Conservation (phyloP, 2,329 filamentous ascomycete species). For the Talaromyces sp. region DNA sequence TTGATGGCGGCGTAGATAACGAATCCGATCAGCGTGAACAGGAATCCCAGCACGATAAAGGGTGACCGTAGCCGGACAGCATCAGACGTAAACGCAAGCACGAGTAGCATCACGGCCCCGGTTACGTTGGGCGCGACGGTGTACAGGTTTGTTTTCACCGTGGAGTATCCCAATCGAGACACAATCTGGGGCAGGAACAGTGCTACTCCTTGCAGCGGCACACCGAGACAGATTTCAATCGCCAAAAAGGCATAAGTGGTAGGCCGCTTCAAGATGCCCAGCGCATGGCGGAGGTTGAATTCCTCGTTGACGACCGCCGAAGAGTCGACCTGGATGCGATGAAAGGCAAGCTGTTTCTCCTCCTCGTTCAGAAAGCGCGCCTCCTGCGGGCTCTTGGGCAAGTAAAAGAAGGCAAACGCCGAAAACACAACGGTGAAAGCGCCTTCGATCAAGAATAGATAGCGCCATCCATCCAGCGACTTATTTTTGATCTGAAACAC, state of each 20-base stretch:
- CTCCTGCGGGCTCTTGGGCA: slow-evolving; percentile 59
- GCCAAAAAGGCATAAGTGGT: slow-evolving; percentile 50
- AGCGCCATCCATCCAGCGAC: slow-evolving; percentile 46
- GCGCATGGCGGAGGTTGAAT: slow-evolving; percentile 48
- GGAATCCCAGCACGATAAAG: slow-evolving; percentile 68
- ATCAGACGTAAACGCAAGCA: slow-evolving; percentile 69
- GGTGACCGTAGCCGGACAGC: slow-evolving; percentile 62
- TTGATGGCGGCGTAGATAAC: slow-evolving; percentile 70
- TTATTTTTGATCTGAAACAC: slow-evolving; percentile 54
- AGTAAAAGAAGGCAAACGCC: slow-evolving; percentile 62
- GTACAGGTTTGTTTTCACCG: slow-evolving; percentile 49
- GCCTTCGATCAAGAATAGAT: slow-evolving; percentile 55
- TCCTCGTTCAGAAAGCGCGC: slow-evolving; percentile 61
- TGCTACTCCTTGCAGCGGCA: slow-evolving; percentile 52
- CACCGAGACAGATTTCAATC: slow-evolving; percentile 56
- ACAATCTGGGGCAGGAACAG: slow-evolving; percentile 58
- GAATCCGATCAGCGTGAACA: slow-evolving; percentile 71
- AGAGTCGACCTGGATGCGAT: slow-evolving; percentile 70
- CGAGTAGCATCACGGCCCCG: slow-evolving; percentile 65
- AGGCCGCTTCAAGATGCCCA: slow-evolving; percentile 50
- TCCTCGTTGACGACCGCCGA: slow-evolving; percentile 58
- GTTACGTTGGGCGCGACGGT: slow-evolving; percentile 75
- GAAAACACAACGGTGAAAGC: slow-evolving; percentile 56
- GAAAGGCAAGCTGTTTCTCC: slow-evolving; percentile 63
- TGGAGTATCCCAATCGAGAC: slow-evolving; percentile 14